Evolutionary conservation across 2,329 filamentous ascomycete species (phyloP), one percentile per base, ranked within the genome.

Genomic region (Fusarium transvaalense): DNA sequence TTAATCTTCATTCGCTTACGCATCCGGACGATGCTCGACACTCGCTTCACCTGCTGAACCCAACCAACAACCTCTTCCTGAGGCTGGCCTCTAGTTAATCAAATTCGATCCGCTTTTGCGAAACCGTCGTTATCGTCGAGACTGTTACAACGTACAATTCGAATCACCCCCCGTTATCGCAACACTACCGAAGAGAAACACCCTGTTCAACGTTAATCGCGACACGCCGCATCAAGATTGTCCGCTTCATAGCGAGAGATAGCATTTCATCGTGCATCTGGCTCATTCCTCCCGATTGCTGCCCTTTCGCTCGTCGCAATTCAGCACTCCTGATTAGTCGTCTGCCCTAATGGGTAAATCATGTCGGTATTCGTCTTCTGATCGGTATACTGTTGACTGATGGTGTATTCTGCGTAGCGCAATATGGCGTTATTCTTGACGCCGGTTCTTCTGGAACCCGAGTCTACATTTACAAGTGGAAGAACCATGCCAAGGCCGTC

Each of bases 361-460:
- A 71, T 79, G 78, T 80, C 71, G 21, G 78, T 74, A 61, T 59
- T 47, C 43, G 29, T 37, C 27, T 55, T 62, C 29, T 48, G 6
- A 10, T 17, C 41, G 38, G 51, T 45, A 31, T 29, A 39, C 51
- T 52, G 43, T 48, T 64, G 47, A 68, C 72, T 69, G 56, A 71
- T 70, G 35, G 27, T 39, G 34, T 69, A 25, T 39, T 51, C 64
- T 37, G 27, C 45, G 37, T 64, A 89, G 86, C 85, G 76, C 86
- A 88, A 82, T 97, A 97, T 85, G 96, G 94, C 78, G 92, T 98
- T 75, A 94, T 99, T 77, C 88, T 99, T 76, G 96, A 99, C 86
- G 96, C 96, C 78, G 96, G 96, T 73, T 98, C 96, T 80, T 98
- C 96, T 79, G 95, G 96, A 78, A 98, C 95, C 75, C 92, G 96